Base-by-base conservation (phyloP, 768 basidiomycete species). In the Lactarius trivialis region DNA sequence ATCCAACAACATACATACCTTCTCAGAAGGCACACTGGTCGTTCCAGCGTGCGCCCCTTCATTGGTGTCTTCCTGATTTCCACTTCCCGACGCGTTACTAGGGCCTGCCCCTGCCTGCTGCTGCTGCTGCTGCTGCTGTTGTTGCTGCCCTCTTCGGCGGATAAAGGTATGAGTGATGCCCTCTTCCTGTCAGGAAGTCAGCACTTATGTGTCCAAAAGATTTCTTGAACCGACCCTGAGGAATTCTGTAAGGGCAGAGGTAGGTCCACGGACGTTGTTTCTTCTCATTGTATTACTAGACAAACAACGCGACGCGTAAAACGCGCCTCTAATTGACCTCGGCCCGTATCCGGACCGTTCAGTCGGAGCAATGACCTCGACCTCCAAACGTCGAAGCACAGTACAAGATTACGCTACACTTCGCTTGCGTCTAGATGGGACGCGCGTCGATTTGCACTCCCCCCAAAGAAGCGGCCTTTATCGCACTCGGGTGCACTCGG, bases 211-310 rank as follows among this genome's bases (percentile, higher is more conserved):
- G 5, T 12, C 34, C 34, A 28, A 2, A 21, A 34, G 8, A 2
- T 6, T 19, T 15, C 26, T 3, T 14, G 7, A 4, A 73, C 76
- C 32, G 62, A 89, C 91, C 68, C 82, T 82, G 36, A 93, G 75
- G 67, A 88, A 93, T 65, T 91, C 89, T 37, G 91, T 92, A 14
- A 93, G 74, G 0, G 91, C 91, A 24, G 89, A 92, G 0, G 88
- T 84, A 2, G 92, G 91, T 0, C 92, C 91, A 14, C 87, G 82
- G 48, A 93, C 84, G 61, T 88, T 88, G 71, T 83, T 82, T 36
- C 60, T 61, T 24, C 50, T 65, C 61, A 65, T 65, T 53, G 2
- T 55, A 7, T 28, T 3, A n/a, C 32, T 17, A 3, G 33, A 30
- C 30, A 36, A 19, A 2, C 21, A 14, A 55, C 54, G 28, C 51